Base-by-base conservation (phyloP, 352 stramenopile genomes). In the Phytopythium cucurbitacearum region DNA sequence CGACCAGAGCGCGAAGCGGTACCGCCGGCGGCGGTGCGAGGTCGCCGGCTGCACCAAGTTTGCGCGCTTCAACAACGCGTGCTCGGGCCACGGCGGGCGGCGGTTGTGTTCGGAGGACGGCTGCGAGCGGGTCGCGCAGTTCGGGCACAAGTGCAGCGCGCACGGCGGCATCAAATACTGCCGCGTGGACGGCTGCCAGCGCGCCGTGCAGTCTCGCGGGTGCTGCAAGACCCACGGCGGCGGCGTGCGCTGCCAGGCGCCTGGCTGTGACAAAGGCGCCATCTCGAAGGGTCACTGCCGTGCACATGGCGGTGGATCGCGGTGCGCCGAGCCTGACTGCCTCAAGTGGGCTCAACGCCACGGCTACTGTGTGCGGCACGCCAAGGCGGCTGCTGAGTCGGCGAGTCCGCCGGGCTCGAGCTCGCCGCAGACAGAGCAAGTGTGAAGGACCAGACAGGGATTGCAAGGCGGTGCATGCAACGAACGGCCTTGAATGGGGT, bases 161-260 rank as follows among this genome's bases (percentile, higher is more conserved):
- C 85, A 94, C 37, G 82, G 85, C 34, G 82, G 85, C 5, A 68
- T 90, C 51, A 91, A 90, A 51, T 77, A 80, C 46, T 94, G 85
- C 54, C 78, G 68, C 38, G 57, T 90, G 2, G 74, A 89, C 16
- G 77, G 72, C 0, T 94, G 85, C 38, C 60, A 78, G 21, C 80
- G 83, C 42, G 79, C 77, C 5, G 85, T 93, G 46, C 84, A 94
- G 63, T 91, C 81, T 39, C 81, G 86, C 10, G 86, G 86, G 8
- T 89, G 79, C 42, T 96, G 86, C 65, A 94, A 93, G 64, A 92
- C 82, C 3, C 86, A 96, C 57, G 86, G 86, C 7, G 86, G 86
- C 9, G 86, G 86, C 33, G 82, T 91, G 28, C 81, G 80, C n/a
- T 96, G 86, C 63, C 80, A 91, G 60, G 62, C 76, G 11, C 66